These are phyloP conservation scores for Epichloe coenophiala DNA, from an alignment of 2,329 filamentous ascomycete species.

Conservation along the genomic window DNA sequence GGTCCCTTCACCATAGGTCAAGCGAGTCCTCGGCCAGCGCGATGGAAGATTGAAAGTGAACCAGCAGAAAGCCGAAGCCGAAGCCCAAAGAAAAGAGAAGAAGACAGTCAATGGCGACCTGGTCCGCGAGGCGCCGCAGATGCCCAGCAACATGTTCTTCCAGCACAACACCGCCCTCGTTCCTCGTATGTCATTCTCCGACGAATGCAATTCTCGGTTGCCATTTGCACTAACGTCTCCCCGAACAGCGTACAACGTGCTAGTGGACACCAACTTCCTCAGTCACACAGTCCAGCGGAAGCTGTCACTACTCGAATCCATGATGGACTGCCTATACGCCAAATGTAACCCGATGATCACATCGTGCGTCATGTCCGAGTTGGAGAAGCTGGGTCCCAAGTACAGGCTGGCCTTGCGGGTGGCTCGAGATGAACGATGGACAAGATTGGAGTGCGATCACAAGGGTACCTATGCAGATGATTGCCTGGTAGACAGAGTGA, in stretches of 20 bases:
- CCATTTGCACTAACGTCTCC: background rate
- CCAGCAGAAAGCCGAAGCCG: slow-evolving; percentile 48
- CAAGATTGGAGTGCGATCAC: slow-evolving; percentile 77
- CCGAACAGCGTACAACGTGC: slow-evolving; percentile 30
- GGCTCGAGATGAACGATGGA: slow-evolving; percentile 80
- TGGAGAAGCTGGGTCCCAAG: slow-evolving; percentile 80
- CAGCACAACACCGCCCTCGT: slow-evolving; percentile 76
- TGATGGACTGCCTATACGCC: slow-evolving; percentile 91
- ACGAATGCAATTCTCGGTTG: background rate
- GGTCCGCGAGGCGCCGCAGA: slow-evolving; percentile 68
- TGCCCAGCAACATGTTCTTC: slow-evolving; percentile 76
- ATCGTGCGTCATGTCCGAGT: slow-evolving; percentile 60
- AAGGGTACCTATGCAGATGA: slow-evolving; percentile 76
- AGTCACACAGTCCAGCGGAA: slow-evolving; percentile 86
- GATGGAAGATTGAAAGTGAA: slow-evolving; percentile 78
- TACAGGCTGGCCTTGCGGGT: slow-evolving; percentile 79
- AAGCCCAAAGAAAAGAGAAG: slow-evolving; percentile 44
- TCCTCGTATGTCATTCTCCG: slow-evolving; percentile 27
- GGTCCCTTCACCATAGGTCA: slow-evolving; percentile 35
- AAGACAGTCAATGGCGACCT: slow-evolving; percentile 45
- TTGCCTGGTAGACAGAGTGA: slow-evolving; percentile 63
- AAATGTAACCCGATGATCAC: slow-evolving; percentile 89
- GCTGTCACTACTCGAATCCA: slow-evolving; percentile 69
- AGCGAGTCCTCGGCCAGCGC: slow-evolving; percentile 68
- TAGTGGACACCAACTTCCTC: slow-evolving; percentile 84